These are phyloP conservation scores for Podospora pseudoanserina DNA, from an alignment of 495 filamentous ascomycete species.

Conservation along the genomic window DNA sequence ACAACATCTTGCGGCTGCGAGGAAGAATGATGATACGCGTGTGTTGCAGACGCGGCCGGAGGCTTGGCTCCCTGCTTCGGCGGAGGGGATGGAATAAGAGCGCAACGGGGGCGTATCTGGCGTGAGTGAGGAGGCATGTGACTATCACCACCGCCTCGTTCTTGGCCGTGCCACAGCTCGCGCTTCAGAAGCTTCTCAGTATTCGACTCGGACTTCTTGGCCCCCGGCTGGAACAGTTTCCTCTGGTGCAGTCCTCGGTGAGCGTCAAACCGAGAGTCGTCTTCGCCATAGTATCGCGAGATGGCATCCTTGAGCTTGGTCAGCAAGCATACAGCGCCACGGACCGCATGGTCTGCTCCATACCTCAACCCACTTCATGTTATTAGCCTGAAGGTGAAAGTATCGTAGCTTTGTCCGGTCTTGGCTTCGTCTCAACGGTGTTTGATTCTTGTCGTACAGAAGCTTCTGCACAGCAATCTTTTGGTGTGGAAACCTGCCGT, in stretches of 20 bases:
- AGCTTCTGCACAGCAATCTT: constrained; percentile 29
- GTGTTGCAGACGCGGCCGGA: too few relatives aligned
- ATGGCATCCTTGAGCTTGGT: constrained; percentile 17
- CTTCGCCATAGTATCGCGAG: constrained; percentile 26
- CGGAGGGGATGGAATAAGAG: constrained; percentile 22
- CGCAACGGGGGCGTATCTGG: constrained; percentile 28
- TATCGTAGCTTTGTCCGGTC: constrained; percentile 27
- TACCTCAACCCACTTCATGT: constrained; percentile 31
- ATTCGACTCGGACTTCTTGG: constrained; percentile 23
- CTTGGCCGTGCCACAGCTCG: constrained; percentile 30
- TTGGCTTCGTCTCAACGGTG: constrained; percentile 18
- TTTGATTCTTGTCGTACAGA: constrained; percentile 22
- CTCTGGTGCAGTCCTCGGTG: constrained; percentile 18
- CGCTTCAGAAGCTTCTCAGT: constrained; percentile 27
- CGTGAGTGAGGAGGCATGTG: constrained; percentile 27
- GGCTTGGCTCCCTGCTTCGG: neutral
- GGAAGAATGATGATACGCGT: constrained; percentile 10
- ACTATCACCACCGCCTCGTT: constrained; percentile 22
- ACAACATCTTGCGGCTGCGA: constrained; percentile 22
- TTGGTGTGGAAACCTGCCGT: constrained; percentile 29
- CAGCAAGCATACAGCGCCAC: neutral
- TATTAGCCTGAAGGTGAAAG: constrained; percentile 31
- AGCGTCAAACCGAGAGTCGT: constrained; percentile 17
- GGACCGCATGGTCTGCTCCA: neutral
- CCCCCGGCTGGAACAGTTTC: constrained; percentile 15